phyloP scores from a whole-genome alignment of 176 grass and related monocot genomes.

The Oryza longistaminata region DNA sequence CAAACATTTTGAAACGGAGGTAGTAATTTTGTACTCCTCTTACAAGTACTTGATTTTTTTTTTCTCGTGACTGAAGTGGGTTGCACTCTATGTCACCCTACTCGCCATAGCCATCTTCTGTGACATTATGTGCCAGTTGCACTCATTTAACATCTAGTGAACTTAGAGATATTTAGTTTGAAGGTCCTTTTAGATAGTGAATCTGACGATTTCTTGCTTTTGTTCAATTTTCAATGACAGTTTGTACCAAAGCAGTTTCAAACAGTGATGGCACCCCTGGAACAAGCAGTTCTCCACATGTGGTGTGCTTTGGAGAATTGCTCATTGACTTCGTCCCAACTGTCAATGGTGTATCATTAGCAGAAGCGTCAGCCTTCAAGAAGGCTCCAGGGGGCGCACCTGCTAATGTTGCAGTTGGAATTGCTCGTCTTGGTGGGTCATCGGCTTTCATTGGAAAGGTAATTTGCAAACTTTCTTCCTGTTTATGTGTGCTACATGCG shows the following conservation, averaged over 20 bases:
- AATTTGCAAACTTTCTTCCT: constrained; percentile 14
- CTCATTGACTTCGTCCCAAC: constrained; percentile 96
- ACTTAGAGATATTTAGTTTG: background rate
- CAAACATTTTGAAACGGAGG: too few species aligned
- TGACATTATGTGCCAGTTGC: background rate
- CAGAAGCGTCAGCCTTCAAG: constrained; percentile 89
- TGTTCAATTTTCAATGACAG: constrained; percentile 39
- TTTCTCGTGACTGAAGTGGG: background rate
- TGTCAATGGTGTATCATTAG: constrained; percentile 62
- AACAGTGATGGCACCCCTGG: constrained; percentile 38
- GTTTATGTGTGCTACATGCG: background rate
- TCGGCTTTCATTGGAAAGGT: constrained; percentile 98
- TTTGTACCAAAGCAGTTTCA: constrained; percentile 45
- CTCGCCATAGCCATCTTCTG: background rate
- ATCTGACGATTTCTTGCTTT: constrained; percentile 35
- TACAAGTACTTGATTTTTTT: background rate
- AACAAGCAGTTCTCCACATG: constrained; percentile 55
- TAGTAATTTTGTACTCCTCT: background rate
- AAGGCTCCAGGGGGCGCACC: constrained; percentile 92
- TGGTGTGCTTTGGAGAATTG: constrained; percentile 92
- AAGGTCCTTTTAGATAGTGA: constrained; percentile 11
- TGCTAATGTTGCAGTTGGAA: constrained; percentile 93
- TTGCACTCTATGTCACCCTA: background rate
- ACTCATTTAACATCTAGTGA: background rate
- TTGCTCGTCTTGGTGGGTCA: constrained; percentile 89